phyloP scores from a whole-genome alignment of 2,329 filamentous ascomycete genomes.

The Rhytidhysteron rufulum region DNA sequence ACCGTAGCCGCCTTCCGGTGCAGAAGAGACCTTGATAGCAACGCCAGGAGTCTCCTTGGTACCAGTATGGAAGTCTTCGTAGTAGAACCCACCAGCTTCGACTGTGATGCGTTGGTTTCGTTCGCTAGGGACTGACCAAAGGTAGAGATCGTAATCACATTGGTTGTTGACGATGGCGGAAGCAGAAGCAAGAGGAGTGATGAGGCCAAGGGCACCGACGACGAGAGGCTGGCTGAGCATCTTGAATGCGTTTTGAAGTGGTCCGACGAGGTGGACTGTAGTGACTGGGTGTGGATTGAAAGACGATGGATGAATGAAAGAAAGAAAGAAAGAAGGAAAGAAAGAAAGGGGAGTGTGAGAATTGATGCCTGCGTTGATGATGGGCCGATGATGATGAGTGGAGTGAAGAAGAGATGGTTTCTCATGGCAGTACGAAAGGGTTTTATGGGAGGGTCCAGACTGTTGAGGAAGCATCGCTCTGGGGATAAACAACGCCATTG shows the following conservation, averaged over 20 bases:
- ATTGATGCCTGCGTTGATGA: conserved; percentile 9
- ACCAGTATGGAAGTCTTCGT: conserved; percentile 34
- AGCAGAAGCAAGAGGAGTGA: conserved; percentile 10
- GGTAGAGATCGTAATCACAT: conserved; percentile 7
- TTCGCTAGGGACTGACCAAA: conserved; percentile 4
- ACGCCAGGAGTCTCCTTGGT: conserved; percentile 37
- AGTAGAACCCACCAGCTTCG: conserved; percentile 25
- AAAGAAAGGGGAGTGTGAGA: conserved; percentile 8
- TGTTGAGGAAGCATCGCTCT: too few species aligned
- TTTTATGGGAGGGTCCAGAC: neutral
- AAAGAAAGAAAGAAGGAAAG: conserved; percentile 3
- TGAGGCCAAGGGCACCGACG: conserved; percentile 14
- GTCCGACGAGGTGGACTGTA: neutral
- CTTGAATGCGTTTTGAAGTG: conserved; percentile 6
- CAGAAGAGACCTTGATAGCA: conserved; percentile 40
- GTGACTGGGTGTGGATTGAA: neutral
- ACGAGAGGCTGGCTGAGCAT: conserved; percentile 16
- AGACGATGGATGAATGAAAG: neutral
- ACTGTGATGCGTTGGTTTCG: neutral
- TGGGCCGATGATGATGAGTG: conserved; percentile 12
- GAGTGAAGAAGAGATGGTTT: conserved; percentile 14
- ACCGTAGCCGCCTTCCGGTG: conserved; percentile 29
- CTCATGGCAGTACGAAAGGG: neutral
- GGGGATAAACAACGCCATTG: too few species aligned
- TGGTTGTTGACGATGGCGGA: conserved; percentile 26